Conservation (phyloP, 208 protist genomes). For the Leishmania tarentolae region DNA sequence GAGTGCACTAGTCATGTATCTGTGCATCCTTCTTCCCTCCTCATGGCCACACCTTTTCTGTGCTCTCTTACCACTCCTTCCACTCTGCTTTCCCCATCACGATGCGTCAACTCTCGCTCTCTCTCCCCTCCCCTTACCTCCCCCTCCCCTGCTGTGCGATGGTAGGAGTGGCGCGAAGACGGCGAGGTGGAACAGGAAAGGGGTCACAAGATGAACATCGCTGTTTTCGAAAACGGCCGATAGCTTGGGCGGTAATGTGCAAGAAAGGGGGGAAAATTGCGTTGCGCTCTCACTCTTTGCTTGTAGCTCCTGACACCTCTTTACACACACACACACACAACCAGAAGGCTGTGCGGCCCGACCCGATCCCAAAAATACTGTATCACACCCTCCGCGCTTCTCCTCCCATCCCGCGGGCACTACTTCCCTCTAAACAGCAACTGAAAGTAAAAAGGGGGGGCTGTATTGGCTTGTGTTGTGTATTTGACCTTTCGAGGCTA, state of each 20-base stretch:
- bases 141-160: not conserved
- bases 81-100: not conserved
- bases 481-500: not conserved
- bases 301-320: not conserved
- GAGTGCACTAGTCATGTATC: not conserved
- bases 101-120: not conserved
- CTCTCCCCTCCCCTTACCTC: not conserved
- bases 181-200: not conserved
- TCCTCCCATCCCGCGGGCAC: not conserved
- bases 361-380: not conserved
- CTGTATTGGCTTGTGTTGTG: not conserved
- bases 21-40: not conserved
- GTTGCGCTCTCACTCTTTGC: not conserved
- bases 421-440: not conserved
- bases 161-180: not conserved
- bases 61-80: not conserved
- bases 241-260: not conserved
- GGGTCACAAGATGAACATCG: not conserved
- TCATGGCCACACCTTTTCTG: not conserved
- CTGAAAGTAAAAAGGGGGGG: not conserved
- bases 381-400: not conserved
- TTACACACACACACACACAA: not conserved
- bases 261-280: not conserved
- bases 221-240: not conserved
- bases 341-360: not conserved